phyloP scores from a whole-genome alignment of 2,329 filamentous ascomycete genomes.

The Rutstroemia sp. region DNA sequence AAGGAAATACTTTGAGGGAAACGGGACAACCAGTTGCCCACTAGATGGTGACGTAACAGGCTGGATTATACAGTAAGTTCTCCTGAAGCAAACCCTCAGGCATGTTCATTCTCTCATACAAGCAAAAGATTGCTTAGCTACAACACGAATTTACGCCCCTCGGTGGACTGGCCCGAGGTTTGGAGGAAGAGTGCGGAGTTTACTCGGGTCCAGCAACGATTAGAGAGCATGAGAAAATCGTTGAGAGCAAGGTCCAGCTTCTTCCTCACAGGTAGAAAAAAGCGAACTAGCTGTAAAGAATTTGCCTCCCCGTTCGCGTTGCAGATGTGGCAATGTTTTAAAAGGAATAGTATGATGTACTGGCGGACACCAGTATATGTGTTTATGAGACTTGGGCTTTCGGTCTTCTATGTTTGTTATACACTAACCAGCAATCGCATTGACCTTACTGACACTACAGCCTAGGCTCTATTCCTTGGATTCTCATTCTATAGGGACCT shows the following conservation, averaged over 20 bases:
- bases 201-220: constrained; percentile 34
- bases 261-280: constrained; percentile 28
- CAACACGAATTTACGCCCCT: constrained; percentile 50
- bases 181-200: constrained; percentile 49
- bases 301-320: constrained; percentile 52
- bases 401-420: constrained; percentile 40
- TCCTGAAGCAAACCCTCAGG: too few species aligned
- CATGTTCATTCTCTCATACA: not conserved
- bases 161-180: constrained; percentile 54
- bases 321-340: constrained; percentile 48
- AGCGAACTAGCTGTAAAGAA: constrained; percentile 43
- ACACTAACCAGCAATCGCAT: not conserved
- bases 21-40: constrained; percentile 59
- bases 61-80: constrained; percentile 55
- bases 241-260: constrained; percentile 22
- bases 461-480: constrained; percentile 50
- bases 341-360: constrained; percentile 53
- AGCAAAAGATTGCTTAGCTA: constrained; percentile 40
- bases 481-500: constrained; percentile 63
- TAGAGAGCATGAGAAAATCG: constrained; percentile 40
- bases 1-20: constrained; percentile 67
- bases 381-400: constrained; percentile 23
- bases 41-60: constrained; percentile 71
- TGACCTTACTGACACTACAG: not conserved
- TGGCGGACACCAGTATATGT: constrained; percentile 59